Evolutionary conservation across 2,329 filamentous ascomycete genomes (phyloP), one percentile per base, ranked within the genome.

Genomic region (Diplodia scrobiculata): DNA sequence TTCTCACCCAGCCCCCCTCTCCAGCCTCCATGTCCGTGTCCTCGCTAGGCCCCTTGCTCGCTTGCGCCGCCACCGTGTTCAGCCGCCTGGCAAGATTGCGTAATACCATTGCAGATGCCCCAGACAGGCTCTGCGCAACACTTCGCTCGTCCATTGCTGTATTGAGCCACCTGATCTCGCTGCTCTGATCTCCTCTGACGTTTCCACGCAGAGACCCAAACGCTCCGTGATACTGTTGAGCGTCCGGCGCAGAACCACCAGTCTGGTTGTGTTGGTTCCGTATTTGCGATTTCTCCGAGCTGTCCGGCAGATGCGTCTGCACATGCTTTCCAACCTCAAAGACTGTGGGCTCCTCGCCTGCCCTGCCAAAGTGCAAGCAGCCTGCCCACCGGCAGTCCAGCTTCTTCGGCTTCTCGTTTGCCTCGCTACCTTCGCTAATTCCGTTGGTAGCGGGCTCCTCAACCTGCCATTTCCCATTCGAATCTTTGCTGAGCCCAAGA

Each of bases 21-120:
- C 82, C 83, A 32, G 70, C 68, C 47, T 74, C 71, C 68, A 84
- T 82, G 62, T 76, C 70, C 72, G 81, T 80, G 70, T 86, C 84
- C 72, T 88, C 83, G 0, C 83, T 47, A 0, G 63, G n/a, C 5
- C 34, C 32, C 32, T 52, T 60, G 14, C 50, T 34, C 3, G 17
- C 17, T 19, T 51, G 53, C 27, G 45, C 11, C 53, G 47, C 68
- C 0, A 74, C 74, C 0, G 73, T 73, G 2, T 73, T 72, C 3
- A 79, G 72, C 65, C 78, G 76, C 27, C 80, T 77, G 13, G 91
- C 91, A 68, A 95, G 86, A 74, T 95, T 95, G 34, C 91, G 86
- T 53, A 95, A 82, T 41, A 95, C 89, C 32, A 94, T 82, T 14
- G 90, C 88, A 2, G 90, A 89, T 65, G 89, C 91, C 6, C 94